phyloP scores from a whole-genome alignment of 2,329 filamentous ascomycete species.

The Zasmidium cellare region DNA sequence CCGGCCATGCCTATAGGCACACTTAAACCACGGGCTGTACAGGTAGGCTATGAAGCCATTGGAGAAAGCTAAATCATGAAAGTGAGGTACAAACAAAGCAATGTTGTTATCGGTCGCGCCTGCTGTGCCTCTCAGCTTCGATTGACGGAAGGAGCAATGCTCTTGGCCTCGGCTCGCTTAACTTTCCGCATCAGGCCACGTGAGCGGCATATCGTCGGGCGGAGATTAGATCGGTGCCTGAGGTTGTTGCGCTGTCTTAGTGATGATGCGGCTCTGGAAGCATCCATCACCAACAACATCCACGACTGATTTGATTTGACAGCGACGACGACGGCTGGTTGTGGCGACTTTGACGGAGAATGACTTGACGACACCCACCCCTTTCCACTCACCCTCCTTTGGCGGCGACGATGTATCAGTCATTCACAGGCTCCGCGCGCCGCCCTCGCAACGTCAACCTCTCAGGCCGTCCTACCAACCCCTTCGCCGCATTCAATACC shows the following conservation, averaged over 20 bases:
- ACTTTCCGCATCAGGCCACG: too few relatives aligned
- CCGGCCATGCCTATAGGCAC: background rate
- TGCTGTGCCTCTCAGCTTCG: too few relatives aligned
- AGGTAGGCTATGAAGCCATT: background rate
- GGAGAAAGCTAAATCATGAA: too few relatives aligned
- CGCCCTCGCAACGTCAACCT: constrained; percentile 91
- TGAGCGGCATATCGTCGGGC: background rate
- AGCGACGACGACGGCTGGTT: background rate
- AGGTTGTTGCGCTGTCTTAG: background rate
- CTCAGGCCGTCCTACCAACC: constrained; percentile 75
- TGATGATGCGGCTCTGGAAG: constrained; percentile 1
- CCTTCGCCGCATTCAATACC: constrained; percentile 60
- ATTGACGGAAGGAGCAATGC: too few relatives aligned
- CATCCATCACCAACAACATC: background rate
- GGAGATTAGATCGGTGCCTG: background rate
- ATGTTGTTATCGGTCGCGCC: too few relatives aligned
- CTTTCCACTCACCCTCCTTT: background rate
- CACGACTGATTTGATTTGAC: background rate
- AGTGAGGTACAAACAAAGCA: too few relatives aligned
- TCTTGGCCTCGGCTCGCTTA: too few relatives aligned
- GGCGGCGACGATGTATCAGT: constrained; percentile 73
- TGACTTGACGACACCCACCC: background rate
- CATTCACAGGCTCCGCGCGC: constrained; percentile 84
- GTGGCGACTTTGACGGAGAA: background rate
- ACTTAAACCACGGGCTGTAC: too few relatives aligned